Conservation (phyloP, 306 rosid species). For the Potentilla sterilis region DNA sequence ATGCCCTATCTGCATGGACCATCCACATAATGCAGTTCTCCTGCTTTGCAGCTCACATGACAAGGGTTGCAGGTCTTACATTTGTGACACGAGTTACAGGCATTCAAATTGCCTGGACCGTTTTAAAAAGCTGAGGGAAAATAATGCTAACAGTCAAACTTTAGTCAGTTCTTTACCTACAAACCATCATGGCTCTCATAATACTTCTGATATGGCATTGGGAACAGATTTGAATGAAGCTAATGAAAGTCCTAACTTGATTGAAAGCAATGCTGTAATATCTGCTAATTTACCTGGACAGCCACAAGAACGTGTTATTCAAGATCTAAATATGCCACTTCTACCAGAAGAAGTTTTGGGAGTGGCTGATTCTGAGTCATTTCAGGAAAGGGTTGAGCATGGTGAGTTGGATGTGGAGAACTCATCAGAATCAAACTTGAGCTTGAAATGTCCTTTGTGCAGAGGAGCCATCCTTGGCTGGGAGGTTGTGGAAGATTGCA, state of each 20-base stretch:
- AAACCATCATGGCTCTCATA: slow-evolving; percentile 60
- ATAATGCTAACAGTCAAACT: slow-evolving; percentile 57
- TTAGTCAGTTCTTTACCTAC: slow-evolving; percentile 58
- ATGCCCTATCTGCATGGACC: slow-evolving; percentile 99
- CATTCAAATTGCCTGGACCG: slow-evolving; percentile 98
- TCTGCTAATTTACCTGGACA: slow-evolving; percentile 68
- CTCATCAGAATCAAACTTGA: slow-evolving; percentile 56
- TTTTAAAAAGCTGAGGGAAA: slow-evolving; percentile 71
- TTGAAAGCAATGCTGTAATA: slow-evolving; percentile 58
- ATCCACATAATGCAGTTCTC: slow-evolving; percentile 99
- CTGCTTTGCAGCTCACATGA: slow-evolving; percentile 95
- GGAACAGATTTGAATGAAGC: slow-evolving; percentile 58
- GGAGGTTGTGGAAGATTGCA: slow-evolving; percentile 87
- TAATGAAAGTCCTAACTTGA: slow-evolving; percentile 55
- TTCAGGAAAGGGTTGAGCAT: slow-evolving; percentile 59
- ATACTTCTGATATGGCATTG: slow-evolving; percentile 55
- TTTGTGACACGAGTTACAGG: slow-evolving; percentile 97
- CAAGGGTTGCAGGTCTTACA: slow-evolving; percentile 93
- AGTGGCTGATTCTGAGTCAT: slow-evolving; percentile 68
- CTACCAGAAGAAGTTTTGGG: slow-evolving; percentile 59
- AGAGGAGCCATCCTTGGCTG: slow-evolving; percentile 73
- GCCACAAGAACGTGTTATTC: slow-evolving; percentile 56
- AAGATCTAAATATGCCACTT: slow-evolving; percentile 62
- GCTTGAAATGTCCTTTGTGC: slow-evolving; percentile 81
- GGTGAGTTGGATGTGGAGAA: slow-evolving; percentile 58